Percentiles rank a stretch among this genome's conserved stretches.
Conservation (phyloP, 441 rosid species). For the Adansonia madagascariensis region DNA sequence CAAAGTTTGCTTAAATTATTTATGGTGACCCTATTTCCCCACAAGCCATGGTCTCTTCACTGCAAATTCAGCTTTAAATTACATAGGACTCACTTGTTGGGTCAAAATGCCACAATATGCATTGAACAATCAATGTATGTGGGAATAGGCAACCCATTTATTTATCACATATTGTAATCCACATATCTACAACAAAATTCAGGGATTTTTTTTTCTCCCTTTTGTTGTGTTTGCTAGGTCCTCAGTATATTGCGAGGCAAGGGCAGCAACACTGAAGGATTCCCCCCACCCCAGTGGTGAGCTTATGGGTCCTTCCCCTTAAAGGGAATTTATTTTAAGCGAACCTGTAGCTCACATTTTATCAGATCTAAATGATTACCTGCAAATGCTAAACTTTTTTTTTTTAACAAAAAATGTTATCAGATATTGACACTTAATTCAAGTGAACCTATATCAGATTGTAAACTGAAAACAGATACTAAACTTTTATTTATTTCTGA, state of each 20-base stretch:
- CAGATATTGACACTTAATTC: background rate
- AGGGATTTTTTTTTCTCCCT: background rate
- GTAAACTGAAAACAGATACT: background rate
- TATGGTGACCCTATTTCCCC: background rate
- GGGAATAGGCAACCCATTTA: background rate
- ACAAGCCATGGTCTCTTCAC: background rate
- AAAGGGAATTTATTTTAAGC: background rate
- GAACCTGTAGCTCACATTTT: background rate
- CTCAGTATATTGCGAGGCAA: background rate
- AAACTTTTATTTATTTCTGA: background rate
- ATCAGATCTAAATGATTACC: background rate
- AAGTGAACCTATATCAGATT: slow-evolving; percentile 7
- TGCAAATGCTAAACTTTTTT: background rate
- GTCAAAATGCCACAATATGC: background rate
- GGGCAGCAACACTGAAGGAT: background rate
- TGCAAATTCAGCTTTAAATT: background rate
- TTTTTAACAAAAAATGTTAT: background rate
- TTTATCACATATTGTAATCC: background rate
- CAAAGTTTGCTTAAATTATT: background rate
- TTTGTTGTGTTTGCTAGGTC: background rate
- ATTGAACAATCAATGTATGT: background rate
- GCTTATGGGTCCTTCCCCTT: background rate
- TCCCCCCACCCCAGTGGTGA: background rate
- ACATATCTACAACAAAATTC: slow-evolving; percentile 4
- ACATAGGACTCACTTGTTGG: background rate